Conservation (phyloP, 2,329 filamentous ascomycete species). For the Volutella citrinella region DNA sequence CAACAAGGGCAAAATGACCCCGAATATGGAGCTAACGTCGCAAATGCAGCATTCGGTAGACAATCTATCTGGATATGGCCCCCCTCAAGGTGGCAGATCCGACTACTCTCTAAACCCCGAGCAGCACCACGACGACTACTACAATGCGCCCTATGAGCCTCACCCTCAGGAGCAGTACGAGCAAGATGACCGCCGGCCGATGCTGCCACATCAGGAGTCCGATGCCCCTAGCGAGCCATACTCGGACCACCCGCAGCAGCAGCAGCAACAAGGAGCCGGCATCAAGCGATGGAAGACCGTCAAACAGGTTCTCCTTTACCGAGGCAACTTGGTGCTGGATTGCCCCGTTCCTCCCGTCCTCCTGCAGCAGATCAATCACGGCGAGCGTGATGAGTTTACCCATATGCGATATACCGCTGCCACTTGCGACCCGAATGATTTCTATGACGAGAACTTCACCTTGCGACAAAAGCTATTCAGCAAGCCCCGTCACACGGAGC, state of each 20-base stretch:
- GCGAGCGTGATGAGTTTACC: conserved; percentile 86
- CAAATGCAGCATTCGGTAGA: conserved; percentile 52
- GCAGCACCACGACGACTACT: conserved; percentile 84
- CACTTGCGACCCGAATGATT: conserved; percentile 87
- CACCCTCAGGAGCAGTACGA: conserved; percentile 46
- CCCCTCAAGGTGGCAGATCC: conserved; percentile 27
- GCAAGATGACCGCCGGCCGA: conserved; percentile 53
- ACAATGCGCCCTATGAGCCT: conserved; percentile 77
- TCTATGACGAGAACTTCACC: conserved; percentile 86
- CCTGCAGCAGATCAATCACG: conserved; percentile 83
- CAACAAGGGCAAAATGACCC: no score
- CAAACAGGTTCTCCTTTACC: conserved; percentile 95
- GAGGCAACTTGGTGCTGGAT: conserved; percentile 94
- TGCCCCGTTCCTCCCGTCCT: conserved; percentile 90
- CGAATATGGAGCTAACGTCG: no score
- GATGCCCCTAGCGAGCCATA: conserved; percentile 42
- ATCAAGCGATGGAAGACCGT: conserved; percentile 97
- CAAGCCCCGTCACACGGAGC: conserved; percentile 86
- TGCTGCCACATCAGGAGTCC: conserved; percentile 63
- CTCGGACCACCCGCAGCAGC: conserved; percentile 40
- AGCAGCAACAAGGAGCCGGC: conserved; percentile 36
- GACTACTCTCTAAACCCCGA: conserved; percentile 80
- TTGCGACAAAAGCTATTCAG: conserved; percentile 88
- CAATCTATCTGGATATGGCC: conserved; percentile 46
- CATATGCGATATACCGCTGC: conserved; percentile 94